phyloP scores from a whole-genome alignment of 2,329 filamentous ascomycete genomes.

The Clonostachys chloroleuca region DNA sequence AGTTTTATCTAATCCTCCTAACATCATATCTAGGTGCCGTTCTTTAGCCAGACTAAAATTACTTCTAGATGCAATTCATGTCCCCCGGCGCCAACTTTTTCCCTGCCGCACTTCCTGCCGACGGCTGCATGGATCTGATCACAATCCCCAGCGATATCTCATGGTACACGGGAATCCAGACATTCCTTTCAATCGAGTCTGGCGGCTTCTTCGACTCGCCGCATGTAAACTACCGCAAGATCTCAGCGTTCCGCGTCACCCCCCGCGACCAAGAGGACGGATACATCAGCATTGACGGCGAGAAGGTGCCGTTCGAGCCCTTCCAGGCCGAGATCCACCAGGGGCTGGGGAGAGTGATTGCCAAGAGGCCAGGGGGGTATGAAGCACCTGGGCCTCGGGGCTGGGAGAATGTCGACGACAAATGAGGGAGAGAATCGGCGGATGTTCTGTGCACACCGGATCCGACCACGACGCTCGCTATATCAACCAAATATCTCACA shows the following conservation, averaged over 20 bases:
- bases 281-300: conserved; percentile 92
- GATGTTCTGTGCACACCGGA: no score
- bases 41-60: conserved; percentile 4
- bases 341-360: conserved; percentile 79
- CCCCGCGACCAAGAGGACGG: conserved; percentile 69
- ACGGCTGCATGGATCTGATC: conserved; percentile 83
- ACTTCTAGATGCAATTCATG: conserved; percentile 77
- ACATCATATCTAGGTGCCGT: no score
- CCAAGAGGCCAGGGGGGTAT: conserved; percentile 64
- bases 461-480: no score
- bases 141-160: conserved; percentile 74
- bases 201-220: conserved; percentile 76
- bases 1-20: conserved; percentile 18
- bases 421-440: no score
- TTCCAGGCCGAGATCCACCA: conserved; percentile 89
- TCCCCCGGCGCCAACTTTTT: conserved; percentile 85
- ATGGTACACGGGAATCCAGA: conserved; percentile 59
- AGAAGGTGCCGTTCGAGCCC: conserved; percentile 78
- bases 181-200: conserved; percentile 68
- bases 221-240: conserved; percentile 76
- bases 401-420: conserved; percentile 1
- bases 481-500: no score
- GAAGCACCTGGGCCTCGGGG: conserved; percentile 50
- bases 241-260: conserved; percentile 80
- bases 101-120: conserved; percentile 72